Evolutionary conservation across 345 rosid species (phyloP).

Genomic region (Firmiana major): DNA sequence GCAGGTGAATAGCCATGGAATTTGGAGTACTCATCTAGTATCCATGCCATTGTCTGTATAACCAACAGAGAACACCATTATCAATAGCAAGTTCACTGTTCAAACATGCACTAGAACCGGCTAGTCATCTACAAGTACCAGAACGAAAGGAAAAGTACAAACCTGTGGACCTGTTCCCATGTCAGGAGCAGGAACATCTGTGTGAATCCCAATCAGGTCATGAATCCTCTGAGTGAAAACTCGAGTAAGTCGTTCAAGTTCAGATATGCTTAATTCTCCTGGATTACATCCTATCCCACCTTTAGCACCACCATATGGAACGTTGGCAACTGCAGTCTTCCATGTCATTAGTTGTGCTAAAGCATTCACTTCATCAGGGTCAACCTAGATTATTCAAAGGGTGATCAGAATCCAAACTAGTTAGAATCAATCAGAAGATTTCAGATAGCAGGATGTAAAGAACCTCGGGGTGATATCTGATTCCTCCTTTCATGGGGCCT

Average conservation of each 20-base stretch:
- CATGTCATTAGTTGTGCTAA: slow-evolving; percentile 98
- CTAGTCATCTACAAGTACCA: not conserved
- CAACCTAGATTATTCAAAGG: slow-evolving; percentile 47
- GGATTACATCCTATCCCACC: slow-evolving; percentile 96
- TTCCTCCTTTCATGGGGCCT: slow-evolving; percentile 98
- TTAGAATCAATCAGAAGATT: not conserved
- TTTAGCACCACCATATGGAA: slow-evolving; percentile 96
- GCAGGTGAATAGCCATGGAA: slow-evolving; percentile 95
- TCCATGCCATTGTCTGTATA: slow-evolving; percentile 95
- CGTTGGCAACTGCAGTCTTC: slow-evolving; percentile 95
- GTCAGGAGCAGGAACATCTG: slow-evolving; percentile 97
- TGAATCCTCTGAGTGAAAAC: slow-evolving; percentile 95
- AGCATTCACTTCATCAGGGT: slow-evolving; percentile 94
- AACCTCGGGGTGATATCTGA: slow-evolving; percentile 92
- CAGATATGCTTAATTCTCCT: slow-evolving; percentile 56
- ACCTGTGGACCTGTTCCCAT: slow-evolving; percentile 98
- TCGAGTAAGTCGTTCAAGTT: slow-evolving; percentile 81
- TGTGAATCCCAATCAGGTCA: slow-evolving; percentile 80
- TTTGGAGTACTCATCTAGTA: slow-evolving; percentile 89
- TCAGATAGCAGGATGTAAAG: slow-evolving; percentile 4
- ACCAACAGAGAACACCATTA: not conserved
- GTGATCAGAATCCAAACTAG: slow-evolving; percentile 8
- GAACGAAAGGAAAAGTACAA: not conserved
- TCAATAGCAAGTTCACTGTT: not conserved
- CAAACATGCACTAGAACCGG: not conserved